Base-by-base conservation (phyloP, 306 rosid genomes). In the Canavalia gladiata region DNA sequence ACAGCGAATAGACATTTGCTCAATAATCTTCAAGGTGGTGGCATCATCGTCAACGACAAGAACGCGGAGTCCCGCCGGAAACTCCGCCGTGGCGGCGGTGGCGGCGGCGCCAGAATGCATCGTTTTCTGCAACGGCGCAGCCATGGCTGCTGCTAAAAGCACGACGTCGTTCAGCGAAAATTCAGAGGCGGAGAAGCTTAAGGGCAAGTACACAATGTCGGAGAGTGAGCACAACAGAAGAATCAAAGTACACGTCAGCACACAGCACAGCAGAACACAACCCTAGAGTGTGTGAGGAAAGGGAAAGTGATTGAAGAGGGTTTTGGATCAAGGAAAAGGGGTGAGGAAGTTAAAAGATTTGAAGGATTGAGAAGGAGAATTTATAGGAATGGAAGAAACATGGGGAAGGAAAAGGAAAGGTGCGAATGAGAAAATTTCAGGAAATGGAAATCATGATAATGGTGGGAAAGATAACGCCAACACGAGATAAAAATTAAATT, bases 11-110 rank as follows among this genome's bases (percentile, higher is more conserved):
- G 92, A 89, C 93, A 93, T 88, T 83, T 80, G 78, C 81, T 93
- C 94, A 3, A 91, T 80, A 72, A 91, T 84, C 85, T 49, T 83
- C 83, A 93, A 67, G 25, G 88, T 84, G 11, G 88, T 77, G 49
- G 74, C 35, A 77, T 93, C 96, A 63, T 93, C 96, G 41, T 93
- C 97, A 9, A 93, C 96, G 54, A 93, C 91, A 2, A 93, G 87
- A 79, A 93, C 90, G 79, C 94, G 84, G 59, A 93, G 72, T 6
- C 96, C 97, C 6, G n/a, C 85, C 41, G 97, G 96, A 57, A 91
- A 91, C 30, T 80, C 28, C 25, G 58, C 75, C 4, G 56, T 18
- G 1, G 29, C 7, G 3, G 66, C 78, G 25, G 78, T 68, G 1
- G 10, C 30, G 60, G 18, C 9, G 60, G 3, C 33, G 57, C 83